Evolutionary conservation across 1,284 basidiomycete genomes (phyloP).

Genomic region (Boletellus deceptivus): DNA sequence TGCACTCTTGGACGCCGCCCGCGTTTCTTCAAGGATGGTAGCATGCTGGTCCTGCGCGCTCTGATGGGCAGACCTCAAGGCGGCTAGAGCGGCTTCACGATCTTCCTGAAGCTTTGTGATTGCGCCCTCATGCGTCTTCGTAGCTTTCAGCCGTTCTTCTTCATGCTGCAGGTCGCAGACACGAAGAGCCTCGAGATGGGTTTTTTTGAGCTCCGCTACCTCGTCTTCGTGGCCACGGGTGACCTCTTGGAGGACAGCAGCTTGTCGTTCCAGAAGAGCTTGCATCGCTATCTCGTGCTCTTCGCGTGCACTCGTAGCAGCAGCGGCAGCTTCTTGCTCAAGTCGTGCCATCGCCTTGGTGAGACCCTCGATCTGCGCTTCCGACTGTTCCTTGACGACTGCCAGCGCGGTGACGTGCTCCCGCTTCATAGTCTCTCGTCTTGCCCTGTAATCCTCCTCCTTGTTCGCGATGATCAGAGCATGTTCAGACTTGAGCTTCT

Average conservation of each 20-base stretch:
- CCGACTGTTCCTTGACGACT: conserved; percentile 34
- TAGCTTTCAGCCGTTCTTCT: conserved; percentile 36
- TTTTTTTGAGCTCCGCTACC: conserved; percentile 42
- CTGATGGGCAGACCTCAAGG: conserved; percentile 43
- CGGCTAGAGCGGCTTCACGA: conserved; percentile 45
- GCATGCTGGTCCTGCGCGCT: conserved; percentile 47
- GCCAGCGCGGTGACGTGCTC: conserved; percentile 40
- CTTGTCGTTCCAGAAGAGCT: conserved; percentile 55
- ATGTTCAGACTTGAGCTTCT: conserved; percentile 63
- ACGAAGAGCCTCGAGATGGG: conserved; percentile 41
- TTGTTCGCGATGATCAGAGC: conserved; percentile 48
- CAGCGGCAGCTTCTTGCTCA: conserved; percentile 43
- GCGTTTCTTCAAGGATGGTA: conserved; percentile 40
- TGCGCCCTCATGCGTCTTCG: conserved; percentile 41
- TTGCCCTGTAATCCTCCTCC: conserved; percentile 54
- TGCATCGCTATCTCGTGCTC: conserved; percentile 53
- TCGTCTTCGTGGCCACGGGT: conserved; percentile 56
- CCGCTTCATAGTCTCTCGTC: conserved; percentile 41
- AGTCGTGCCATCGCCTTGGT: conserved; percentile 44
- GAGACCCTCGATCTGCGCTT: conserved; percentile 50
- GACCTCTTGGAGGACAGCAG: conserved; percentile 50
- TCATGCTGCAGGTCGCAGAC: conserved; percentile 29
- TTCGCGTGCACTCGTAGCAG: conserved; percentile 41
- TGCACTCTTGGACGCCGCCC: conserved; percentile 37
- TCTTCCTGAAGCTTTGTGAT: conserved; percentile 42